Percentiles rank a stretch among this genome's conserved stretches.
phyloP scores from a whole-genome alignment of 129 eudicot genomes.

The Artemisia tridentata region DNA sequence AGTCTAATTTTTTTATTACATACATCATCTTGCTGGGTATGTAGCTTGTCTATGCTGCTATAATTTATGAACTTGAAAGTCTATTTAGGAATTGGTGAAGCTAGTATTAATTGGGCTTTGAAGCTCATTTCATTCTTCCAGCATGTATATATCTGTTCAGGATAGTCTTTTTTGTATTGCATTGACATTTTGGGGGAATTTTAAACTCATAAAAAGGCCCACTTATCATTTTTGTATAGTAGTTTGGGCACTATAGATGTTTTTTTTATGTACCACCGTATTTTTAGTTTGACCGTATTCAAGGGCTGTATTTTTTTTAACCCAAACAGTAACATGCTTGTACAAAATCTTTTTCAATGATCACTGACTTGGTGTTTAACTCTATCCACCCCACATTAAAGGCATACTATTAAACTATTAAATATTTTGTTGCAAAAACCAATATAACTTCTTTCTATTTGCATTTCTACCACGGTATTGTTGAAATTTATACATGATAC shows the following conservation, averaged over 20 bases:
- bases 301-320: background rate
- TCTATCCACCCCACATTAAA: no score
- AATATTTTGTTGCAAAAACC: no score
- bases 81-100: constrained; percentile 9
- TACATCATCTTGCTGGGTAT: background rate
- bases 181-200: no score
- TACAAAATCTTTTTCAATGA: background rate
- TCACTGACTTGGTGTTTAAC: background rate
- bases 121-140: constrained; percentile 1
- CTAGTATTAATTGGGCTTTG: constrained; percentile 3
- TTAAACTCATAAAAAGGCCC: background rate
- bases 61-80: background rate
- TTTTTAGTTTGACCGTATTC: background rate
- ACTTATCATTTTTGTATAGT: background rate
- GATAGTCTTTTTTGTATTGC: background rate
- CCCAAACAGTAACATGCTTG: background rate
- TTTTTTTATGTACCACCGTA: background rate
- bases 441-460: no score
- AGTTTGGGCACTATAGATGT: background rate
- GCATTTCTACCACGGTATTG: no score
- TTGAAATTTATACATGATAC: no score
- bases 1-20: background rate
- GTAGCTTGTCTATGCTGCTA: constrained; percentile 2
- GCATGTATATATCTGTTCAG: background rate
- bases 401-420: no score